Evolutionary conservation across 257 asterid genomes (phyloP), one percentile per base, ranked within the genome.

Genomic region (Prunella vulgaris): DNA sequence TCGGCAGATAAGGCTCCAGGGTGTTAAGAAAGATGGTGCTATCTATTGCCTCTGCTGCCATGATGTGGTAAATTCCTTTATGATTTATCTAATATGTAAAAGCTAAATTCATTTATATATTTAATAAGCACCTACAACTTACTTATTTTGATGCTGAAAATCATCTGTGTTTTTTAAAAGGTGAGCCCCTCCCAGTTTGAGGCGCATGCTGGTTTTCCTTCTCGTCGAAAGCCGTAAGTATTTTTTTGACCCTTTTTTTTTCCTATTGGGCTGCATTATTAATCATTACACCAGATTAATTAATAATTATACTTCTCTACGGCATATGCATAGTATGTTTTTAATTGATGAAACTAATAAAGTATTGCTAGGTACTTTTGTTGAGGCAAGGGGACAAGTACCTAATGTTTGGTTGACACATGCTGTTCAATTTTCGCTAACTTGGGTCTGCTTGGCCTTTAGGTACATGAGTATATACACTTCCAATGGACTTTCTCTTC

Each of bases 181-280:
- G 95, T 94, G 74, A 94, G 97, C 72, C 93, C 99, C 24, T 94
- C 99, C 5, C 83, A 74, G 73, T 94, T 94, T 80, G 99, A 94
- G 86, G 84, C 84, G 48, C 99, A 91, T 91, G 99, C 99, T 64
- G 99, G 97, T 67, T 86, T 74, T 71, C 82, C 90, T 76, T 82
- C 97, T 15, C 95, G 96, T 20, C 86, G 96, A 64, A 94, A 91
- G 81, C 99, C 97, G 99, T 91, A 77, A 85, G 97, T 84, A 38
- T 70, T 78, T 64, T 60, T 69, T 62, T 48, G 12, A 30, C 33
- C 51, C 56, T 14, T 53, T 5, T 67, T 68, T 59, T 75, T 44
- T 71, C 58, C 56, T 27, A 44, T 21, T 46, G 58, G 64, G 58
- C 42, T 70, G 60, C 64, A 21, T 12, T 60, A 27, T 51, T 27